Percentiles rank a stretch among this genome's conserved stretches.
Evolutionary conservation across 2,329 filamentous ascomycete genomes (phyloP).

Genomic region (Monilinia vaccinii-corymbosi): DNA sequence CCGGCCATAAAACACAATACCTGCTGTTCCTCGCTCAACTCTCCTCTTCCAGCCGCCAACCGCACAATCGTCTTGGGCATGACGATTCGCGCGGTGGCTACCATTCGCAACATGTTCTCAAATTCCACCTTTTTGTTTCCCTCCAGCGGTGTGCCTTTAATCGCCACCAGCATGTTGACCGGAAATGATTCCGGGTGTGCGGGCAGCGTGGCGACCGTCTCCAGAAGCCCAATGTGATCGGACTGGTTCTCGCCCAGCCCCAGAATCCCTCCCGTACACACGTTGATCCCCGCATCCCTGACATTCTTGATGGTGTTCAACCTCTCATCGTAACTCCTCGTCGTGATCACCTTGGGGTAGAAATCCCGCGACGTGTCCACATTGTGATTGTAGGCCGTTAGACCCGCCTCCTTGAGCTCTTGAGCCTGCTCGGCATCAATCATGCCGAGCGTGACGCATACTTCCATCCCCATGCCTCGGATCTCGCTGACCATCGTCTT

Average conservation of each 20-base stretch:
- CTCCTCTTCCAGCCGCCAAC: constrained; percentile 75
- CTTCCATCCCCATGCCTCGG: constrained; percentile 75
- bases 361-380: constrained; percentile 84
- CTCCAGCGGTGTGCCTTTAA: constrained; percentile 79
- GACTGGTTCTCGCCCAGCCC: constrained; percentile 71
- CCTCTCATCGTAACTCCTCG: constrained; percentile 78
- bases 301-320: constrained; percentile 72
- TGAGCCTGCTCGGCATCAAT: constrained; percentile 72
- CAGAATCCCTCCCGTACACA: constrained; percentile 83
- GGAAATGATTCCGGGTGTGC: constrained; percentile 84
- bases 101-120: constrained; percentile 68
- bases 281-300: constrained; percentile 76
- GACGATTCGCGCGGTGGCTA: constrained; percentile 73
- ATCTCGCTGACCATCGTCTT: constrained; percentile 80
- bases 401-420: constrained; percentile 72
- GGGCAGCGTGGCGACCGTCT: constrained; percentile 74
- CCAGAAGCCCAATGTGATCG: constrained; percentile 74
- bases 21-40: constrained; percentile 82
- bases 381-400: constrained; percentile 94
- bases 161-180: constrained; percentile 83
- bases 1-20: constrained; percentile 83
- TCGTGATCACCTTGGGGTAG: constrained; percentile 80
- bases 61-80: constrained; percentile 83
- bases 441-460: constrained; percentile 91
- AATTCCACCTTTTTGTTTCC: constrained; percentile 66